Percentiles rank a stretch among this genome's conserved stretches.
phyloP scores from a whole-genome alignment of 31 red algal species.

The Porphyra umbilicalis region DNA sequence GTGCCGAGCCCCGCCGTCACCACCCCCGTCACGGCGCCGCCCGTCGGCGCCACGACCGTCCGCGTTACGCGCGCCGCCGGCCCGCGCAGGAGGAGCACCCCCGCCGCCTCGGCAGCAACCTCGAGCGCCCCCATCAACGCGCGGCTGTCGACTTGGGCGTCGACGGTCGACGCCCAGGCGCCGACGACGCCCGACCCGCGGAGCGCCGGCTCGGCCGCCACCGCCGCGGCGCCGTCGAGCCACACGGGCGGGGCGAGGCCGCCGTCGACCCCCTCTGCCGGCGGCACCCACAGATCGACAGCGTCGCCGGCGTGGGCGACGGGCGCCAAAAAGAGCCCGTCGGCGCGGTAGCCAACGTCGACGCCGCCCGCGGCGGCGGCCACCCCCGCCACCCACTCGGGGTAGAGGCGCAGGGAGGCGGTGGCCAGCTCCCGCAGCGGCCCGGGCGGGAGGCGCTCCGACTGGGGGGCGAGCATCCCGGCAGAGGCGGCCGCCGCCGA shows the following conservation, averaged over 20 bases:
- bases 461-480: constrained; percentile 82
- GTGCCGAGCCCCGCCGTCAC: constrained; percentile 4
- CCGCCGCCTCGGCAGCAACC: constrained; percentile 32
- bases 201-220: constrained; percentile 48
- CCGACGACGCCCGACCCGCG: constrained; percentile 19
- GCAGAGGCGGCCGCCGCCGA: constrained; percentile 73
- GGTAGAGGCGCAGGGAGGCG: constrained; percentile 29
- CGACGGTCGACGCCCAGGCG: constrained; percentile 31
- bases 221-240: constrained; percentile 15
- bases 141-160: constrained; percentile 80
- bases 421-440: constrained; percentile 29
- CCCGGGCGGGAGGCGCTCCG: constrained; percentile 22
- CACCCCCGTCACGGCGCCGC: constrained; percentile 9
- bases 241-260: background rate
- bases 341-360: constrained; percentile 24
- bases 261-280: background rate
- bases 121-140: constrained; percentile 33
- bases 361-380: constrained; percentile 5
- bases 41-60: constrained; percentile 5
- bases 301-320: constrained; percentile 8
- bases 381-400: constrained; percentile 27
- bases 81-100: constrained; percentile 24
- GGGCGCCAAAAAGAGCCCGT: constrained; percentile 38
- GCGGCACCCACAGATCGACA: constrained; percentile 10
- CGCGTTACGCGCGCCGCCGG: constrained; percentile 4